A percentile compares a stretch with the other conserved stretches of the same genome.
Evolutionary conservation across 2,329 filamentous ascomycete genomes (phyloP).

Genomic region (Colletotrichum sp.): DNA sequence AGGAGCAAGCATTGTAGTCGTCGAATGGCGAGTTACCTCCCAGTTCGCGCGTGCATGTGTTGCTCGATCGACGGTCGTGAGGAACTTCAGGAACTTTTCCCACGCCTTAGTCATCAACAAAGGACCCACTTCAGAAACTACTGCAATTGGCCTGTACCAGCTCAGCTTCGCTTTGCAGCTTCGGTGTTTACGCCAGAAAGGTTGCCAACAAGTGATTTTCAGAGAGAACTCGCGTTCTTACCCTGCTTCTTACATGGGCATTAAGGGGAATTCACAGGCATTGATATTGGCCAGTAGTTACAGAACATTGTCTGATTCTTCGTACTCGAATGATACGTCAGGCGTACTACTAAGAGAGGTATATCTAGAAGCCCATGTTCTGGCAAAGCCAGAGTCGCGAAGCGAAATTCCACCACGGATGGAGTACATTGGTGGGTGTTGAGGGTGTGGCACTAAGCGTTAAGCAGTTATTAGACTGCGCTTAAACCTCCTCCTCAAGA

Average conservation of each 20-base stretch:
- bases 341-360: conserved; percentile 38
- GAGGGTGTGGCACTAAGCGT: neutral
- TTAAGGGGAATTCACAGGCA: neutral
- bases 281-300: neutral
- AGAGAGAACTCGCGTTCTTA: neutral
- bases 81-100: conserved; percentile 29
- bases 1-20: conserved; percentile 65
- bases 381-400: conserved; percentile 26
- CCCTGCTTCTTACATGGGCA: neutral
- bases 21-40: conserved; percentile 32
- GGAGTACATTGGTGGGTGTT: neutral
- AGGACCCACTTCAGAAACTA: neutral
- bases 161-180: neutral
- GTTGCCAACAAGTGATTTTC: neutral
- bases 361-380: conserved; percentile 44
- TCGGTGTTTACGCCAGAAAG: neutral
- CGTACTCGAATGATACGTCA: conserved; percentile 34
- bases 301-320: conserved; percentile 28
- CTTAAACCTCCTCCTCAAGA: conserved; percentile 71
- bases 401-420: conserved; percentile 23
- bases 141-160: neutral
- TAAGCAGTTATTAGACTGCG: neutral
- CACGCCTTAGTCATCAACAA: conserved; percentile 34
- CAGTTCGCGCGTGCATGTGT: neutral
- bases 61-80: neutral